Percentiles rank a stretch among this genome's conserved stretches.
These are phyloP conservation scores for Pyrenula massariospora DNA, from an alignment of 495 filamentous ascomycete genomes.

Conservation along the genomic window DNA sequence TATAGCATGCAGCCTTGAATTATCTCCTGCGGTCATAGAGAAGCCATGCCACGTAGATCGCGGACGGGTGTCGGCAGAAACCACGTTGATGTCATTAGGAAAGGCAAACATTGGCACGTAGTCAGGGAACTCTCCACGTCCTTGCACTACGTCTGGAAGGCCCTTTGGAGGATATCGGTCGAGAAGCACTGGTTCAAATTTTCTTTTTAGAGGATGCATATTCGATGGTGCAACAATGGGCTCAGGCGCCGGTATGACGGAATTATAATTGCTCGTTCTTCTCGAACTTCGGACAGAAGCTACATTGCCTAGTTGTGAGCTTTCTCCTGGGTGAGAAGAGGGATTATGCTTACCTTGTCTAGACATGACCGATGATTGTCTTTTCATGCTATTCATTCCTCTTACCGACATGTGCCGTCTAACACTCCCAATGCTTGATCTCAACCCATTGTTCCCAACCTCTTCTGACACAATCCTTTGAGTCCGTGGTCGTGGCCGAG, in stretches of 20 bases:
- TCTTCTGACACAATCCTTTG: slow-evolving; percentile 78
- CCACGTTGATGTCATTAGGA: slow-evolving; percentile 92
- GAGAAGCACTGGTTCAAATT: slow-evolving; percentile 86
- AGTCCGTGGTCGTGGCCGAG: slow-evolving; percentile 62
- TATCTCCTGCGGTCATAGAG: slow-evolving; percentile 90
- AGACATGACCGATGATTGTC: slow-evolving; percentile 59
- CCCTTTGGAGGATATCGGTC: slow-evolving; percentile 84
- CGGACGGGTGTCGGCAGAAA: slow-evolving; percentile 87
- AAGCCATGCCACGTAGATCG: slow-evolving; percentile 97
- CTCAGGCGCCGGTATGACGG: slow-evolving; percentile 87
- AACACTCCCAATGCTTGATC: slow-evolving; percentile 61
- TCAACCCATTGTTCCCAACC: slow-evolving; percentile 30
- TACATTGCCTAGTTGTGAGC: slow-evolving; percentile 22
- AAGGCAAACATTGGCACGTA: slow-evolving; percentile 99
- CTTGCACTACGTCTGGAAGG: slow-evolving; percentile 67
- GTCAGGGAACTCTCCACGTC: slow-evolving; percentile 83
- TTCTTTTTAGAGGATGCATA: slow-evolving; percentile 88
- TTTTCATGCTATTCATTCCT: slow-evolving; percentile 91
- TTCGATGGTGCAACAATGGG: slow-evolving; percentile 80
- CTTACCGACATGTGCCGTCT: slow-evolving; percentile 76
- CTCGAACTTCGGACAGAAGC: slow-evolving; percentile 84
- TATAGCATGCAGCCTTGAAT: slow-evolving; percentile 82
- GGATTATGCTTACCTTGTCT: slow-evolving; percentile 56
- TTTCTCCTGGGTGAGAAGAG: not conserved
- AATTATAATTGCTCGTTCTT: slow-evolving; percentile 93